A percentile compares a stretch with the other conserved stretches of the same genome.
Conservation (phyloP, 2,329 filamentous ascomycete genomes). For the Teratosphaeria zuluensis region DNA sequence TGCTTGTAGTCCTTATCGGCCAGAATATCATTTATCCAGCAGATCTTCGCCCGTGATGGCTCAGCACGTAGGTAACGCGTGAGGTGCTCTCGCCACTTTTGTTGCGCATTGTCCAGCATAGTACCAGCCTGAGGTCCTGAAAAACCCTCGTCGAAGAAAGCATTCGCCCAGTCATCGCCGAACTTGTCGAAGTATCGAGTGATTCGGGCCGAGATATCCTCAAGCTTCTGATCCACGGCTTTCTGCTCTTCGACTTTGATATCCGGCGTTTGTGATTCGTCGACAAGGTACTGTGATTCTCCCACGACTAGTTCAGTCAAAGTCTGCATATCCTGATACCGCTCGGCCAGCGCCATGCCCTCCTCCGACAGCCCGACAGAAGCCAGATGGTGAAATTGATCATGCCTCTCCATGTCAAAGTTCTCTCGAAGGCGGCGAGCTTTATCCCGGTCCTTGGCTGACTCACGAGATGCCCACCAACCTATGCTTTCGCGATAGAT, state of each 20-base stretch:
- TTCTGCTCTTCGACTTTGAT: slow-evolving; percentile 17
- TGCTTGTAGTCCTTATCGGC: slow-evolving; percentile 64
- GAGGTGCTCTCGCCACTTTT: slow-evolving; percentile 57
- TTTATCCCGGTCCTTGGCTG: slow-evolving; percentile 38
- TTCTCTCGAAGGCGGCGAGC: slow-evolving; percentile 38
- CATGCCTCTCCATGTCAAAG: slow-evolving; percentile 32
- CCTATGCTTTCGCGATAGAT: slow-evolving; percentile 50
- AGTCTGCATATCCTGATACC: slow-evolving; percentile 52
- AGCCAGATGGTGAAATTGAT: slow-evolving; percentile 33
- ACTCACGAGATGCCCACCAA: slow-evolving; percentile 47
- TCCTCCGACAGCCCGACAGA: slow-evolving; percentile 45
- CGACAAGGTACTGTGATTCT: slow-evolving; percentile 30
- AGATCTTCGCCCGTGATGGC: slow-evolving; percentile 63
- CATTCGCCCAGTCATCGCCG: slow-evolving; percentile 58
- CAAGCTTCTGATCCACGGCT: slow-evolving; percentile 2
- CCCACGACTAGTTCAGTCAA: slow-evolving; percentile 45
- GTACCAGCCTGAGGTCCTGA: slow-evolving; percentile 47
- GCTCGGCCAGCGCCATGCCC: slow-evolving; percentile 53
- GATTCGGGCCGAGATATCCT: slow-evolving; percentile 36
- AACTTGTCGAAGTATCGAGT: slow-evolving; percentile 52
- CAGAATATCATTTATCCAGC: slow-evolving; percentile 90
- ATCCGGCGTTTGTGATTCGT: slow-evolving; percentile 25
- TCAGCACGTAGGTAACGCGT: slow-evolving; percentile 69
- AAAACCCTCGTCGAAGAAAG: slow-evolving; percentile 72
- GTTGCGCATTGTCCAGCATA: slow-evolving; percentile 56